A percentile compares a stretch with the other conserved stretches of the same genome.
Evolutionary conservation across 2,329 filamentous ascomycete genomes (phyloP).

Genomic region (Cytospora piceicola): DNA sequence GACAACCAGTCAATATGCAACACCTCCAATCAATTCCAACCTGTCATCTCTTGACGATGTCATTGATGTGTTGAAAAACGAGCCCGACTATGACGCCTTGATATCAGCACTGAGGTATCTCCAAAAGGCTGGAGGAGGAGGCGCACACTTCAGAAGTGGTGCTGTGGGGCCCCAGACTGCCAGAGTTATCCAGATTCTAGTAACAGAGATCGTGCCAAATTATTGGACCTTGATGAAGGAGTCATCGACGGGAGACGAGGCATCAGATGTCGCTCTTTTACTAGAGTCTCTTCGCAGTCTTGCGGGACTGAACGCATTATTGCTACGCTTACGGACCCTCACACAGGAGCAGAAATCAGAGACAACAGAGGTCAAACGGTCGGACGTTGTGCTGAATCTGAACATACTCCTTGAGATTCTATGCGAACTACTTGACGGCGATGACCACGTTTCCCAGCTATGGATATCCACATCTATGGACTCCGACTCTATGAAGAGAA

Average conservation of each 20-base stretch:
- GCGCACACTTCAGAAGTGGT: slow-evolving; percentile 57
- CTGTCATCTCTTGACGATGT: slow-evolving; percentile 51
- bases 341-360: slow-evolving; percentile 54
- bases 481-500: slow-evolving; percentile 34
- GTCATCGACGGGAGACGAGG: slow-evolving; percentile 37
- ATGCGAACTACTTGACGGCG: slow-evolving; percentile 44
- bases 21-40: slow-evolving; percentile 6
- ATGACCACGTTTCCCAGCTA: slow-evolving; percentile 42
- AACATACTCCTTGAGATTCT: slow-evolving; percentile 50
- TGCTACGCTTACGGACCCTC: slow-evolving; percentile 69
- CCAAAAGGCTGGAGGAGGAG: slow-evolving; percentile 36
- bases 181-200: slow-evolving; percentile 75
- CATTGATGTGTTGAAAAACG: slow-evolving; percentile 61
- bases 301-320: slow-evolving; percentile 75
- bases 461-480: slow-evolving; percentile 42
- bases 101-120: slow-evolving; percentile 58
- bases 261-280: slow-evolving; percentile 54
- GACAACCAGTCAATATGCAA: slow-evolving; percentile 27
- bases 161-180: slow-evolving; percentile 69
- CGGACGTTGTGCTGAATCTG: slow-evolving; percentile 50
- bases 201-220: slow-evolving; percentile 75
- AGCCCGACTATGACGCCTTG: slow-evolving; percentile 65
- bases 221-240: slow-evolving; percentile 74
- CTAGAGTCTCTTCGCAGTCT: slow-evolving; percentile 71
- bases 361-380: slow-evolving; percentile 43